Evolutionary conservation across 805 yeast genomes (phyloP), one percentile per base, ranked within the genome.

Genomic region (Jamesozyma spencerorum): DNA sequence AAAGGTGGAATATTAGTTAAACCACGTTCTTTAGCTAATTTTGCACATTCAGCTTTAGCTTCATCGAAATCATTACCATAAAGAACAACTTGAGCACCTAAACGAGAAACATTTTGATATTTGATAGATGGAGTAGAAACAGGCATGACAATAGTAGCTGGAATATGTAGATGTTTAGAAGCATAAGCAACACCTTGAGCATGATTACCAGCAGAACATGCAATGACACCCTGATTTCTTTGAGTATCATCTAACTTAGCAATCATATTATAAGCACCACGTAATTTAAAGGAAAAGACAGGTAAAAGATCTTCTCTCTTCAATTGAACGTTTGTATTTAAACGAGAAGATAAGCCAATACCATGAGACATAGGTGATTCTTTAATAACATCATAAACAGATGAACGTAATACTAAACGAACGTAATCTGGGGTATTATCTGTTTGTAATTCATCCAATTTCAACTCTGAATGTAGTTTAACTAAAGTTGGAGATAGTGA

Each of bases 161-260:
- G 92, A 39, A 92, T 86, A 20, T 81, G 81, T 55, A 92, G 68
- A 44, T 81, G 77, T 45, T 77, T 78, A 3, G 97, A 95, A 18
- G 95, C 82, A 59, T 65, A 90, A 0, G 98, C 98, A 12, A 92
- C 97, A 50, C 99, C 99, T 60, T 92, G 99, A 1, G 99, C 99
- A 54, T 92, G 99, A 63, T 92, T 92, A 28, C 99, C 99, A 3
- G 99, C 99, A 24, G 97, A 86, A 55, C 97, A 92, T 0, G 97
- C 97, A 58, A 94, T 83, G 41, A 92, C 97, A 52, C 99, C 99
- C 70, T 60, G 85, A 53, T 47, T 80, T 72, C 51, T 79, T 29
- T 64, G 56, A 6, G 58, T 39, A n/a, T 74, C 64, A 39, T 79
- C 77, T 37, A 92, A 64, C 53, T 90, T 85, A 28, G 97, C 94